Base-by-base conservation (phyloP, 345 rosid genomes). In the Jatropha curcas region DNA sequence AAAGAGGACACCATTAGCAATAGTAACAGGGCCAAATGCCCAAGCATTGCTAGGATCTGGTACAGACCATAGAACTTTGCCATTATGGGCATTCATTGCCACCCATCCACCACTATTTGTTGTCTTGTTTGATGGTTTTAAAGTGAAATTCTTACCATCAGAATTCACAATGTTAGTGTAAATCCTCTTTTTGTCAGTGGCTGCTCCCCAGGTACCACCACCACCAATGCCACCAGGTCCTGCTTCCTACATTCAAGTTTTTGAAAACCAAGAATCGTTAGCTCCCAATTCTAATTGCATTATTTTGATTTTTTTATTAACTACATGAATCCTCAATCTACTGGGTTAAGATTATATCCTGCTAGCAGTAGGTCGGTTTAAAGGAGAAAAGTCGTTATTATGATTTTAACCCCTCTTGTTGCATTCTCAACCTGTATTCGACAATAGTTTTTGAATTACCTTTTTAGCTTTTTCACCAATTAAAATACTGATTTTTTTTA, bases 121-220 rank as follows among this genome's bases (percentile, higher is more conserved):
- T 59, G 25, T 22, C 25, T 25, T 55, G 4, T 30, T 71, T 30
- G 73, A 74, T 39, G 82, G 79, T 5, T 60, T 74, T 1, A 80
- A 72, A 50, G 82, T 82, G 71, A 82, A 82, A 51, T 65, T 82
- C 25, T 66, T 55, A 59, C 48, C 9, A 1, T 35, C 58, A 8
- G 80, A 73, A 62, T 79, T 76, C 14, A 71, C 82, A 12, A 72
- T 74, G 62, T 82, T 79, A 53, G 81, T 79, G 69, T 79, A 82
- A 13, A 79, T 39, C 25, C 70, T 72, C 41, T 71, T 70, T 7
- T 60, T 69, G 33, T 82, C 82, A 0, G 77, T 79, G 22, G 85
- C 79, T 66, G 85, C 76, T 8, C 81, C 82, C 83, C 83, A 79
- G 8, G 0, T 20, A 13, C 76, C 81, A 46, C 85, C 85, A 20